phyloP scores from a whole-genome alignment of 2,329 filamentous ascomycete genomes.

The Pseudomassariella vexata region DNA sequence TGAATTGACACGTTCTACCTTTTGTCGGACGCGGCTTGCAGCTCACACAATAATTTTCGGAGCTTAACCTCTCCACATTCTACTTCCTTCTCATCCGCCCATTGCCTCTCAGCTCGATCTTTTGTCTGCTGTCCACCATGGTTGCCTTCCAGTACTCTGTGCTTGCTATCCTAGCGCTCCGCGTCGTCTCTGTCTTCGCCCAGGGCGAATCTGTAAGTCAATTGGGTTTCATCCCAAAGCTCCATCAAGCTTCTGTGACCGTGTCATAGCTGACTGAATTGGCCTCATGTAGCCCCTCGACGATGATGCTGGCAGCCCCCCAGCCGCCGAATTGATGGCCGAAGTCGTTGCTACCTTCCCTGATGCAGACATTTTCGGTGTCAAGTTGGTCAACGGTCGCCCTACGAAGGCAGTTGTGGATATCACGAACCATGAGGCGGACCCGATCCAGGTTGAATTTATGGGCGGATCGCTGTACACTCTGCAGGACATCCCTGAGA shows the following conservation, averaged over 20 bases:
- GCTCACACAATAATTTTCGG: no score
- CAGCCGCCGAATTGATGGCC: constrained; percentile 50
- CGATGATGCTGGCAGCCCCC: constrained; percentile 18
- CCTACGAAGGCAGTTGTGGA: constrained; percentile 78
- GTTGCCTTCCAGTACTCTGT: constrained; percentile 26
- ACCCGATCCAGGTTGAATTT: constrained; percentile 68
- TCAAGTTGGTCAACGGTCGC: constrained; percentile 91
- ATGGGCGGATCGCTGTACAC: constrained; percentile 68
- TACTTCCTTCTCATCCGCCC: no score
- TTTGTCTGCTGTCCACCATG: no score
- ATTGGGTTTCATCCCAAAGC: no score
- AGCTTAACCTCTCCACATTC: no score
- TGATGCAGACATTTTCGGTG: constrained; percentile 79
- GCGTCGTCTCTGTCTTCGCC: constrained; percentile 25
- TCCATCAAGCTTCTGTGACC: no score
- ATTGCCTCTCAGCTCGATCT: no score
- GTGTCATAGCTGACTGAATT: no score
- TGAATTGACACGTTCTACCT: no score
- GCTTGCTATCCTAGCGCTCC: constrained; percentile 25
- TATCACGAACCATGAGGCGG: constrained; percentile 76
- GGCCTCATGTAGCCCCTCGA: constrained; percentile 14
- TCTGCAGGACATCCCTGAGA: constrained; percentile 46
- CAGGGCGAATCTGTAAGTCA: constrained; percentile 23
- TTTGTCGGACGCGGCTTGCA: no score
- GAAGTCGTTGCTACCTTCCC: constrained; percentile 58